These are phyloP conservation scores for Xerocomellus dryophilus DNA, from an alignment of 768 basidiomycete genomes.

Conservation along the genomic window DNA sequence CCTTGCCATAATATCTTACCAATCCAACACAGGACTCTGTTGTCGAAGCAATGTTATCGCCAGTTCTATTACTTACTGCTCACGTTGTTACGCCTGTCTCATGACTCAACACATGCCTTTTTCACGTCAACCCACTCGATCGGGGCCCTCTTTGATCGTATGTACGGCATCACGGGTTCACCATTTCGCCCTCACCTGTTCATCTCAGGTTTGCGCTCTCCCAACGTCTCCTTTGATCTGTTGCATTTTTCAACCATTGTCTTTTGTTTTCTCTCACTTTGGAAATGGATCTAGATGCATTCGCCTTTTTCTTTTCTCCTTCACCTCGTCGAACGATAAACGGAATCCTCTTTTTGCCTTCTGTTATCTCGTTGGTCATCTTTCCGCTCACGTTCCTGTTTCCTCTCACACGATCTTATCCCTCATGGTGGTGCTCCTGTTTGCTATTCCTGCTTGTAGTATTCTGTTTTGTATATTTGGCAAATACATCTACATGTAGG, in stretches of 20 bases:
- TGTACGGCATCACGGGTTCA: not conserved
- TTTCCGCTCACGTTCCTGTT: not conserved
- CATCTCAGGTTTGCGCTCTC: not conserved
- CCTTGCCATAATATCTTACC: slow-evolving; percentile 3
- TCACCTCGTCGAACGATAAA: not conserved
- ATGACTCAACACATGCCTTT: slow-evolving; percentile 3
- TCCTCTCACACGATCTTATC: not conserved
- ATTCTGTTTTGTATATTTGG: slow-evolving; percentile 4
- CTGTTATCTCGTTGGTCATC: not conserved
- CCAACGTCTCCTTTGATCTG: not conserved
- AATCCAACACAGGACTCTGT: slow-evolving; percentile 5
- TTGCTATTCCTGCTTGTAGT: slow-evolving; percentile 3
- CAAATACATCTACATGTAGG: slow-evolving; percentile 5
- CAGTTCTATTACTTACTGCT: slow-evolving; percentile 5
- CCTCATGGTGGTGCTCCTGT: not conserved
- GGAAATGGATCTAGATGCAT: slow-evolving; percentile 16
- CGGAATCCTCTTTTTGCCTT: not conserved
- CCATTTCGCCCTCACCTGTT: not conserved
- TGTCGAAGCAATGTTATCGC: slow-evolving; percentile 16
- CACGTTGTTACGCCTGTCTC: slow-evolving; percentile 6
- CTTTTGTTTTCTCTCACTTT: not conserved
- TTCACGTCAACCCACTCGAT: not conserved
- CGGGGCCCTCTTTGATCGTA: not conserved
- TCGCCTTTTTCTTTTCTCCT: not conserved
- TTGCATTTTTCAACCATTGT: slow-evolving; percentile 3